A percentile compares a stretch with the other conserved stretches of the same genome.
Conservation (phyloP, 805 yeast genomes). For the Alloascoidea africana region DNA sequence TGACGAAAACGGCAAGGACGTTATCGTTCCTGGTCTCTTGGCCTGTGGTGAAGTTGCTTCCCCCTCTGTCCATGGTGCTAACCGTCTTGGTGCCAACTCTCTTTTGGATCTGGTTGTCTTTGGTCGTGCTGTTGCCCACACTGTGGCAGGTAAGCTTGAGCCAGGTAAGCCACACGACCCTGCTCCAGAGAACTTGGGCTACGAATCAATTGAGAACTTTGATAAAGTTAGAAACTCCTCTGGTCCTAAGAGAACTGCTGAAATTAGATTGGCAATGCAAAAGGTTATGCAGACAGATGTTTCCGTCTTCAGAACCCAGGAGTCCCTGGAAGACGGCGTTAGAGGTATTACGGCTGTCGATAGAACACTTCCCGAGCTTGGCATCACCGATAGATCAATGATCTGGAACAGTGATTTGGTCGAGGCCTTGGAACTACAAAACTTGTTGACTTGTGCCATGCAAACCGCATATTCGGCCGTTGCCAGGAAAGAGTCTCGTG, state of each 20-base stretch:
- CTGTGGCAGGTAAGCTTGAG: slow-evolving; percentile 68
- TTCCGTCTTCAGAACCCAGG: slow-evolving; percentile 93
- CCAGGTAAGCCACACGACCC: slow-evolving; percentile 85
- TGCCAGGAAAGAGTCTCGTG: slow-evolving; percentile 93
- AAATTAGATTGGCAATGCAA: slow-evolving; percentile 87
- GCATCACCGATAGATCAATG: slow-evolving; percentile 95
- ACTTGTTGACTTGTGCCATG: slow-evolving; percentile 90
- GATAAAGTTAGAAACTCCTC: slow-evolving; percentile 75
- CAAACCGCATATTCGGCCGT: slow-evolving; percentile 94
- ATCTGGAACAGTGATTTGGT: slow-evolving; percentile 97
- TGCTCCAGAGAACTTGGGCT: slow-evolving; percentile 75
- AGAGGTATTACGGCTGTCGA: slow-evolving; percentile 62
- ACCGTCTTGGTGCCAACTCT: slow-evolving; percentile 98
- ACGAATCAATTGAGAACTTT: slow-evolving; percentile 79
- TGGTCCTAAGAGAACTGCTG: slow-evolving; percentile 77
- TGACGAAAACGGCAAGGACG: slow-evolving; percentile 79
- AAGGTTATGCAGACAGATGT: slow-evolving; percentile 92
- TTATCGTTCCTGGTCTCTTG: slow-evolving; percentile 78
- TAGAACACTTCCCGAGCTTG: slow-evolving; percentile 54
- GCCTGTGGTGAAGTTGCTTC: slow-evolving; percentile 99
- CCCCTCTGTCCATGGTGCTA: slow-evolving; percentile 98
- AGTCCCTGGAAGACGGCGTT: slow-evolving; percentile 85
- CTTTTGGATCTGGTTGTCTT: slow-evolving; percentile 91
- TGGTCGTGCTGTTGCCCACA: slow-evolving; percentile 96
- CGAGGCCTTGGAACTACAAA: slow-evolving; percentile 91